Evolutionary conservation across 2,329 filamentous ascomycete genomes (phyloP), one percentile per base, ranked within the genome.

Genomic region (Penicillium sclerotiorum): DNA sequence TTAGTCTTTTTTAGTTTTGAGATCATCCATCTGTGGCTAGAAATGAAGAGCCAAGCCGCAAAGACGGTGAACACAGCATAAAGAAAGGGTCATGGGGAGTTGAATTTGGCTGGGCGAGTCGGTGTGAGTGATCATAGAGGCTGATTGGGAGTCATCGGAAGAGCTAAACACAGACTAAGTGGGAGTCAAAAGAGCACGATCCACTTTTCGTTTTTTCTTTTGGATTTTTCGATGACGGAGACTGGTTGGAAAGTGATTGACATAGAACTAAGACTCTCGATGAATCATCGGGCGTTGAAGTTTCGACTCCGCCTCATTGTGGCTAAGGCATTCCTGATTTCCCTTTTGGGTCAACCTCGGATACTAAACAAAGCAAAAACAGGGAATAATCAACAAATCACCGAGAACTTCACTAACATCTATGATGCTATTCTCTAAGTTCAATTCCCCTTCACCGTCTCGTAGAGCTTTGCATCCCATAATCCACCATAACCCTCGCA

Each of bases 21-120:
- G n/a, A n/a, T n/a, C n/a, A n/a, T n/a, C n/a, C 32, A 13, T 25
- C 30, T 40, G 49, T 48, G 48, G 48, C 48, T 47, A 8, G 23
- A 27, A 25, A 18, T n/a, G n/a, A 5, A 15, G 23, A 35, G 46
- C 48, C 21, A 45, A 52, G 49, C 49, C 45, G 21, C 38, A 52
- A 42, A 50, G 47, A 56, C 55, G 55, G 55, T 58, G 55, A 56
- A 42, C 12, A 6, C 52, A 46, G 43, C 49, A 35, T 50, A 22
- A 39, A 50, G 39, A 11, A 15, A n/a, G 23, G 11, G 9, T 23
- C 20, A 23, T 18, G 27, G 39, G 15, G 36, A 20, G 12, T 17
- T n/a, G 12, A 9, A 40, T 46, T 50, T 49, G 12, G 43, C 23
- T 28, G 53, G 4, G 30, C n/a, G 25, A 51, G 53, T 58, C 56